Conservation (phyloP, 176 grass and related monocot genomes). For the Hsuehochloa calcarea region DNA sequence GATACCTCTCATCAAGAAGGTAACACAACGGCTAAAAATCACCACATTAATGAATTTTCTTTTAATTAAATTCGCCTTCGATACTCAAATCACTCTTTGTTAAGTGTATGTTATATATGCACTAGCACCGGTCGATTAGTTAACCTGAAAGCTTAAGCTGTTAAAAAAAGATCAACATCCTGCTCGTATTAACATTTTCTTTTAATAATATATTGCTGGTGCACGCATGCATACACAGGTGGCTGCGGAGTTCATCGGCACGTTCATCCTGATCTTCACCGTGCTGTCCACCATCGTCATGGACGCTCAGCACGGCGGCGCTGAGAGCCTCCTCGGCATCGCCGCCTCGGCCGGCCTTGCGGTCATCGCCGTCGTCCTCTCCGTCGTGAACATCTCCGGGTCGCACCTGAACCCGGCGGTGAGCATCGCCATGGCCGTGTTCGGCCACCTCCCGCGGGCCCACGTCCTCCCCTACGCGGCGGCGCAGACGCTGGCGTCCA, state of each 20-base stretch:
- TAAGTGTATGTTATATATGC: neutral
- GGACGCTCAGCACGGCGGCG: slow-evolving; percentile 43
- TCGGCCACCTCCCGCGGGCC: slow-evolving; percentile 45
- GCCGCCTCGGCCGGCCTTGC: slow-evolving; percentile 48
- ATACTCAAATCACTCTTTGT: neutral
- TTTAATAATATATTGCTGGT: no score
- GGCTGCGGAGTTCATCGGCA: slow-evolving; percentile 59
- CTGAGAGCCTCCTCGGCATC: slow-evolving; percentile 28
- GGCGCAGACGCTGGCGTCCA: slow-evolving; percentile 38
- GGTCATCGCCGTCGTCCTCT: slow-evolving; percentile 49
- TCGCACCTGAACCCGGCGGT: slow-evolving; percentile 66
- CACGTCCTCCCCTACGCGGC: slow-evolving; percentile 44
- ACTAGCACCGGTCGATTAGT: no score
- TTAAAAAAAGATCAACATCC: no score
- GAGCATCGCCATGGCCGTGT: slow-evolving; percentile 46
- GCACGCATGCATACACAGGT: neutral
- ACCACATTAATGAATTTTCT: neutral
- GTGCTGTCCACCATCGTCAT: slow-evolving; percentile 50
- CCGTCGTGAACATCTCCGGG: slow-evolving; percentile 54
- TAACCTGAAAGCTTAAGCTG: neutral
- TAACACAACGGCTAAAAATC: neutral
- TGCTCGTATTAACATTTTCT: no score
- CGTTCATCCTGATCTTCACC: slow-evolving; percentile 64
- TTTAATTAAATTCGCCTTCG: no score
- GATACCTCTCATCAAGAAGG: slow-evolving; percentile 37